These are phyloP conservation scores for Dactylellina haptotyla DNA, from an alignment of 2,329 filamentous ascomycete genomes.

Conservation along the genomic window DNA sequence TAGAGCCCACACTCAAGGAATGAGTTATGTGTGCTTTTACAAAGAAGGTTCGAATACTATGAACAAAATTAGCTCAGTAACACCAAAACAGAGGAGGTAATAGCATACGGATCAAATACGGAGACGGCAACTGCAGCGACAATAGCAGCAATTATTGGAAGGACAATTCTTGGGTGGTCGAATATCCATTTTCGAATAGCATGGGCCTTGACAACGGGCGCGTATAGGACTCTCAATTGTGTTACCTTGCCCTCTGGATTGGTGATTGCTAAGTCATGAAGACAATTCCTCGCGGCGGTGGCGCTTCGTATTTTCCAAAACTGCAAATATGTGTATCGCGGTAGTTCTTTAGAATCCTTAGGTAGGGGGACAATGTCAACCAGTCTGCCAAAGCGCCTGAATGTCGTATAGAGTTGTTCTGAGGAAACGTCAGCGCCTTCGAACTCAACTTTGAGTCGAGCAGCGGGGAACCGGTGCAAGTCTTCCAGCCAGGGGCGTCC, in stretches of 20 bases:
- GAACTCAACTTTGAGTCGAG: conserved; percentile 83
- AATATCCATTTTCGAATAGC: conserved; percentile 89
- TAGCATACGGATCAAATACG: conserved; percentile 79
- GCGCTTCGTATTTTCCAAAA: conserved; percentile 78
- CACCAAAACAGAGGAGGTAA: neutral
- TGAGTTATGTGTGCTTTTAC: conserved; percentile 87
- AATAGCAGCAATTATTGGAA: conserved; percentile 82
- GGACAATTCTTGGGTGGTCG: conserved; percentile 85
- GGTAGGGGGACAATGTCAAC: conserved; percentile 84
- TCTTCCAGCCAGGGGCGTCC: conserved; percentile 96
- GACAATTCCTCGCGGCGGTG: conserved; percentile 88
- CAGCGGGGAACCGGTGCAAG: conserved; percentile 81
- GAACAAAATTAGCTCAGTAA: conserved; percentile 22
- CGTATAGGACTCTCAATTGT: conserved; percentile 81
- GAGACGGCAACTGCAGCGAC: conserved; percentile 84
- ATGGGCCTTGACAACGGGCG: conserved; percentile 78
- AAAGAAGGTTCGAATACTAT: conserved; percentile 83
- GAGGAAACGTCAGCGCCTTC: conserved; percentile 82
- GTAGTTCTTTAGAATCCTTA: conserved; percentile 83
- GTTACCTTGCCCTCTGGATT: conserved; percentile 71
- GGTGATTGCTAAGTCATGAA: conserved; percentile 81
- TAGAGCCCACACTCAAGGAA: conserved; percentile 76
- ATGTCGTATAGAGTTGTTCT: conserved; percentile 85
- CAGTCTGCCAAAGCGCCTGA: conserved; percentile 90
- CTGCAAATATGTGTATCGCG: conserved; percentile 81